Evolutionary conservation across 495 filamentous ascomycete genomes (phyloP).

Genomic region (Xylona heveae): DNA sequence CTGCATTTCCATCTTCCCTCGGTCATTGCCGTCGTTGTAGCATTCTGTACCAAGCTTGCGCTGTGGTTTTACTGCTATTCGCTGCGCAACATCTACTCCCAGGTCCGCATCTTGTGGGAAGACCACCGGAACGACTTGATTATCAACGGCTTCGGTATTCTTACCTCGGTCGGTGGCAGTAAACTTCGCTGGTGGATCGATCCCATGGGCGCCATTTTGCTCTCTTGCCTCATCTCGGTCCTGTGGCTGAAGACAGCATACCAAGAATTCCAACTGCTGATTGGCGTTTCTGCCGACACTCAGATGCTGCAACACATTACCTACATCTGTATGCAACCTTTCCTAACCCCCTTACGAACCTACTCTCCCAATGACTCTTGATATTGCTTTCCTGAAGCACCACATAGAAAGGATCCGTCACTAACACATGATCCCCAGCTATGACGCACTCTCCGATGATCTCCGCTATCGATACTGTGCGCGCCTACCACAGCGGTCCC

Average conservation of each 20-base stretch:
- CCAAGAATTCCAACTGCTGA: constrained; percentile 70
- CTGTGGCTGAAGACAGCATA: constrained; percentile 79
- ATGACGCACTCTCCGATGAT: constrained; percentile 78
- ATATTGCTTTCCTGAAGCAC: too few species aligned
- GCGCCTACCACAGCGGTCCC: constrained; percentile 80
- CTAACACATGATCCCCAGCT: constrained; percentile 15
- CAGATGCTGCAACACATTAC: constrained; percentile 86
- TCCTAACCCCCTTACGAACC: neutral
- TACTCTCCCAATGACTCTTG: too few species aligned
- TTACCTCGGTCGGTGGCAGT: constrained; percentile 69
- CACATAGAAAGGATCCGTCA: neutral
- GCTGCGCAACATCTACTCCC: constrained; percentile 68
- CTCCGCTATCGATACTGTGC: constrained; percentile 76
- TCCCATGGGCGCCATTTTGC: constrained; percentile 70
- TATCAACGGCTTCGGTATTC: constrained; percentile 56
- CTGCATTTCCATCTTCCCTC: constrained; percentile 68
- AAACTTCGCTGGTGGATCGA: constrained; percentile 92
- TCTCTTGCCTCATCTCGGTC: constrained; percentile 51
- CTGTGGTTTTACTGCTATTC: constrained; percentile 89
- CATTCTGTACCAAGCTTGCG: constrained; percentile 61
- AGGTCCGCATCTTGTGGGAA: constrained; percentile 74
- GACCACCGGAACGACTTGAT: constrained; percentile 24
- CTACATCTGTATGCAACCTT: constrained; percentile 49
- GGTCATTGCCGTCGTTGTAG: constrained; percentile 67
- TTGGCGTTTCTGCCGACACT: constrained; percentile 71